These are phyloP conservation scores for Xanthoconium separans DNA, from an alignment of 1,284 basidiomycete species.

Conservation along the genomic window DNA sequence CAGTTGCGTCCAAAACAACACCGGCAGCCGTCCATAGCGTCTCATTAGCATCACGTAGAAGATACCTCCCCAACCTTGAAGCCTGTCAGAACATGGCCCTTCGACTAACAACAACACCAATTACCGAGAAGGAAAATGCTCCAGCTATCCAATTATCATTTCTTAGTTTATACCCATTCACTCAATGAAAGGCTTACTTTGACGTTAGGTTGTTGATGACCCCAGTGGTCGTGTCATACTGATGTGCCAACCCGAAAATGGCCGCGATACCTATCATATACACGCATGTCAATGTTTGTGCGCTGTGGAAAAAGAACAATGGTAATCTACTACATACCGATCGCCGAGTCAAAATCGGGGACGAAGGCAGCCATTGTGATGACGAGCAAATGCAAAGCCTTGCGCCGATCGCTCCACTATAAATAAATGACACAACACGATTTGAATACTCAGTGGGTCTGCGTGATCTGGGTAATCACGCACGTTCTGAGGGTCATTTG, in stretches of 20 bases:
- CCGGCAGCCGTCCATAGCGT: conserved; percentile 55
- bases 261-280: conserved; percentile 44
- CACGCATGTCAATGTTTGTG: not conserved
- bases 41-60: conserved; percentile 55
- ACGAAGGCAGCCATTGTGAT: conserved; percentile 52
- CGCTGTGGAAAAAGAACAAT: not conserved
- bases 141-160: conserved; percentile 35
- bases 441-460: not conserved
- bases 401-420: conserved; percentile 45
- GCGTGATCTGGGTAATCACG: conserved; percentile 3
- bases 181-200: conserved; percentile 37
- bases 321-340: conserved; percentile 34
- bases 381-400: conserved; percentile 48
- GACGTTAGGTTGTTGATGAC: conserved; percentile 56
- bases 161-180: not conserved
- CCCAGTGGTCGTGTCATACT: conserved; percentile 51
- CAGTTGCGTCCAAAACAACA: conserved; percentile 60
- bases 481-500: conserved; percentile 57
- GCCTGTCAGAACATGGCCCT: conserved; percentile 3
- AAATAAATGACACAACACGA: not conserved
- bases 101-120: not conserved
- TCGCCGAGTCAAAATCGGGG: conserved; percentile 55
- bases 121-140: conserved; percentile 56
- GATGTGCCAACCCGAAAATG: conserved; percentile 49
- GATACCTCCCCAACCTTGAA: conserved; percentile 52